Conservation (phyloP, 2,329 filamentous ascomycete species). For the Aureobasidium sp. region DNA sequence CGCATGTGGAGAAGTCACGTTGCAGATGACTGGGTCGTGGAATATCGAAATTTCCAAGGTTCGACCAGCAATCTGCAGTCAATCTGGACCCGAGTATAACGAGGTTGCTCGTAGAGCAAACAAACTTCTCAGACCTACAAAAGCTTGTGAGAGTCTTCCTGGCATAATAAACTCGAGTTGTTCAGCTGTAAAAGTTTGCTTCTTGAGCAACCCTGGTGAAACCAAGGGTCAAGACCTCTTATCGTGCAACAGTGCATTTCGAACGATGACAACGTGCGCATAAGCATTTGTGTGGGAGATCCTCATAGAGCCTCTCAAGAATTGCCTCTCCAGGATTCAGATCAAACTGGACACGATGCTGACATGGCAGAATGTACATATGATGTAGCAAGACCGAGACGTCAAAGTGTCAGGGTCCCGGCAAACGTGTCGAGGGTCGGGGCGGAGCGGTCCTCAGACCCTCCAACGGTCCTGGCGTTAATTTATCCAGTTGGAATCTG, state of each 20-base stretch:
- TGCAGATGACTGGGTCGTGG: no score
- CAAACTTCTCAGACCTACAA: background rate
- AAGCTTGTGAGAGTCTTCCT: no score
- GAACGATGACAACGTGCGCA: no score
- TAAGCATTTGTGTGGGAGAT: background rate
- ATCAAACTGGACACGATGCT: background rate
- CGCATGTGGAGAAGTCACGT: no score
- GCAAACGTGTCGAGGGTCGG: background rate
- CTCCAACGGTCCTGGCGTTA: background rate
- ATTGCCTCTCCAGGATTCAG: background rate
- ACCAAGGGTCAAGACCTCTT: background rate
- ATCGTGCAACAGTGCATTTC: background rate
- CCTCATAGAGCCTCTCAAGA: no score
- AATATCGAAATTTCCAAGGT: no score
- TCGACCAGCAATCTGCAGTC: no score
- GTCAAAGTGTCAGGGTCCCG: constrained; percentile 8
- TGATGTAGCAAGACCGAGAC: background rate
- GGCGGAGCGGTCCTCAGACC: constrained; percentile 5
- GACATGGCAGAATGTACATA: no score
- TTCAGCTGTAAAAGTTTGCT: background rate
- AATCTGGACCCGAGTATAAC: no score
- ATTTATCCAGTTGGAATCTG: background rate
- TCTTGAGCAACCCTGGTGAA: background rate
- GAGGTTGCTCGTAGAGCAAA: background rate
- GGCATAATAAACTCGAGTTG: background rate